These are phyloP conservation scores for Metschnikowia aberdeeniae DNA, from an alignment of 805 yeast genomes.

Conservation along the genomic window DNA sequence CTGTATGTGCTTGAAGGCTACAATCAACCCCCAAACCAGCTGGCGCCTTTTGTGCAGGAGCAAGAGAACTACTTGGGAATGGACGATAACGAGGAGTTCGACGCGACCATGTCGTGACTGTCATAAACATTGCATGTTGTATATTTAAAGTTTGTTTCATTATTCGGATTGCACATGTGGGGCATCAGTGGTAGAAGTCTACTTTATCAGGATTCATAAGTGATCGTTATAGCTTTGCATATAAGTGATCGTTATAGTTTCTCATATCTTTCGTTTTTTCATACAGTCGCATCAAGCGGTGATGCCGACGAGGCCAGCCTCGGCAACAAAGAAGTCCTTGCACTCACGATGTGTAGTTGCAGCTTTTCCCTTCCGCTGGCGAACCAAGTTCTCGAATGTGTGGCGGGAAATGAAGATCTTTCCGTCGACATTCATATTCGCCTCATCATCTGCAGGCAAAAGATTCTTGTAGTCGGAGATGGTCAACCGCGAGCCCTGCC, in stretches of 20 bases:
- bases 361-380: conserved; percentile 4
- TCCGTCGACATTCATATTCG: conserved; percentile 8
- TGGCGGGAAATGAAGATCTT: conserved; percentile 12
- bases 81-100: conserved; percentile 23
- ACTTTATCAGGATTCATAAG: too few species aligned
- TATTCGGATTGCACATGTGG: too few species aligned
- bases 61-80: conserved; percentile 39
- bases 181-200: too few species aligned
- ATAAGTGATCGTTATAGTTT: too few species aligned
- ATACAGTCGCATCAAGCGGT: background rate
- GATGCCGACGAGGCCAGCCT: conserved; percentile 14
- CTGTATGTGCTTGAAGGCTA: conserved; percentile 36
- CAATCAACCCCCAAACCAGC: conserved; percentile 2
- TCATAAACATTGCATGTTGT: conserved; percentile 1
- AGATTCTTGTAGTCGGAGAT: conserved; percentile 11
- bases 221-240: too few species aligned
- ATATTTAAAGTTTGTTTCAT: background rate
- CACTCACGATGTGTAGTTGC: conserved; percentile 5
- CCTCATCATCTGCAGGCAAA: conserved; percentile 10
- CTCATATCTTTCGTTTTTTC: too few species aligned
- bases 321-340: conserved; percentile 14
- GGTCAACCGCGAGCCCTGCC: conserved; percentile 23
- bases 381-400: conserved; percentile 10
- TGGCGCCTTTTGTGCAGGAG: conserved; percentile 24
- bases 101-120: conserved; percentile 9